Evolutionary conservation across 2,329 filamentous ascomycete species (phyloP).

Genomic region (Ceratocystis colombiana): DNA sequence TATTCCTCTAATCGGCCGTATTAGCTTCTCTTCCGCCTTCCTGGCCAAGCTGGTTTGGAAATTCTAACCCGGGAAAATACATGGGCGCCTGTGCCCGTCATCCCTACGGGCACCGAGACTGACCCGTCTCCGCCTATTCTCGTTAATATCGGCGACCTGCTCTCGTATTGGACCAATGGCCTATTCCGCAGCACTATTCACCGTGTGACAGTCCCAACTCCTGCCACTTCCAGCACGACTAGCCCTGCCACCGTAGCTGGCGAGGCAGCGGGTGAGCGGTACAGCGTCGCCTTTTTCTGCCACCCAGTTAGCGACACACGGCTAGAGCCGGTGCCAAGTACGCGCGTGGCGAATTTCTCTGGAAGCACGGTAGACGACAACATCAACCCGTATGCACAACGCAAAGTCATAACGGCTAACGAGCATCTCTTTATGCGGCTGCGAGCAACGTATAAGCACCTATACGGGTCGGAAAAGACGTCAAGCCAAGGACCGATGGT

Average conservation of each 20-base stretch:
- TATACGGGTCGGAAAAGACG: slow-evolving; percentile 40
- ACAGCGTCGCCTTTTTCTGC: slow-evolving; percentile 60
- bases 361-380: slow-evolving; percentile 32
- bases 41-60: slow-evolving; percentile 77
- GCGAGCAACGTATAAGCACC: slow-evolving; percentile 46
- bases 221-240: background rate
- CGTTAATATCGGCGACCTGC: slow-evolving; percentile 61
- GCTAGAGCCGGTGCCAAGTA: slow-evolving; percentile 51
- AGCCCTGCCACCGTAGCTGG: slow-evolving; percentile 13
- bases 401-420: slow-evolving; percentile 50
- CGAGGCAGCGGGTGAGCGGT: slow-evolving; percentile 42
- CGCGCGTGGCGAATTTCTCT: slow-evolving; percentile 40
- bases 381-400: slow-evolving; percentile 42
- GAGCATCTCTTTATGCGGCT: slow-evolving; percentile 55
- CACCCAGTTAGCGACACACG: slow-evolving; percentile 48
- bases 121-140: slow-evolving; percentile 63
- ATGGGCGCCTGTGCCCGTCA: slow-evolving; percentile 58
- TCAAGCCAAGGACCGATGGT: slow-evolving; percentile 8
- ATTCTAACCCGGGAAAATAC: slow-evolving; percentile 51
- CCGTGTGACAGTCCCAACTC: slow-evolving; percentile 60
- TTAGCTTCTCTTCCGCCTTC: slow-evolving; percentile 70
- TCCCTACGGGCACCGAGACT: slow-evolving; percentile 48
- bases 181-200: slow-evolving; percentile 81
- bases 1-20: background rate
- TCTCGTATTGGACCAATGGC: slow-evolving; percentile 84